Evolutionary conservation across 257 asterid genomes (phyloP), one percentile per base, ranked within the genome.

Genomic region (Primulina tabacum): DNA sequence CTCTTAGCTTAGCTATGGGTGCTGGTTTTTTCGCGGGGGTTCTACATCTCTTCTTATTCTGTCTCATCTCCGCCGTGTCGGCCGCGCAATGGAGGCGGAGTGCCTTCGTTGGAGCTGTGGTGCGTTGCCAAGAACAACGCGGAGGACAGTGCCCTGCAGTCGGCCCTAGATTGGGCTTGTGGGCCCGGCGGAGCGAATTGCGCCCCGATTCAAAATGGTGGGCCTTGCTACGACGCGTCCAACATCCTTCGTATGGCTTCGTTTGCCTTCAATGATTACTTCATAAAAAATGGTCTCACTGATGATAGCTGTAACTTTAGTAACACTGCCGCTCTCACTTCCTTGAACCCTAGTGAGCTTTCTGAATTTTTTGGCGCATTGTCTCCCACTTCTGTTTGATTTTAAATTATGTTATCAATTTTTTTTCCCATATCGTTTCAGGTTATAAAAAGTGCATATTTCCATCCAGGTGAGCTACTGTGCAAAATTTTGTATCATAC

Each of bases 41-140:
- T 28, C 65, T 78, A 69, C 26, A 50, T 16, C 61, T 11, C 62
- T 71, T 53, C 71, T 12, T 76, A 5, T n/a, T 26, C 18, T 60
- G 50, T 11, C 33, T 80, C 65, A 4, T 66, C 72, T 62, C 66
- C 73, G 62, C 75, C 59, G 34, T 40, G 37, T 78, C 75, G 26
- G 76, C 68, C 1, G 95, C 87, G 64, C 87, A 80, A 62, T n/a
- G 77, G 74, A 68, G 80, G 80, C 67, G 81, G 84, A 20, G 70
- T n/a, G 82, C 62, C 55, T 52, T 12, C 78, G 30, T 67, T 70
- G 75, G 84, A 92, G 75, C 82, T 90, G 26, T 92, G 98, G 98
- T 92, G 98, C 78, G 97, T 92, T 68, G 96, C 97, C 0, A 90
- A 88, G 84, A 88, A 90, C 79, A 88, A 92, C 78, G 98, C 98